Base-by-base conservation (phyloP, 768 basidiomycete genomes). In the Cystofilobasidium macerans region DNA sequence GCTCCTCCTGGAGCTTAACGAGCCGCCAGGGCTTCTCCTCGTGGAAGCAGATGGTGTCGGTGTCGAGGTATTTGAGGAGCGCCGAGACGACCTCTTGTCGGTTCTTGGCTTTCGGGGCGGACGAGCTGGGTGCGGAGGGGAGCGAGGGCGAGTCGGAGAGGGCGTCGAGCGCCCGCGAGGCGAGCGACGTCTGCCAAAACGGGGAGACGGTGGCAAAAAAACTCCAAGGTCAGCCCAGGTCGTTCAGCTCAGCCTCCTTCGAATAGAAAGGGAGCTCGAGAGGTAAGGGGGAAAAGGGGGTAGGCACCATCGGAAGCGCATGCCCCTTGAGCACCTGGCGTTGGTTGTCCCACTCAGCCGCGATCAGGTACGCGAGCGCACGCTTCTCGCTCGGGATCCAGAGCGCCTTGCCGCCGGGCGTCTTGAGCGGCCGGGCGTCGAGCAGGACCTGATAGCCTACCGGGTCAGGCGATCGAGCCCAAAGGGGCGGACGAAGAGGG, bases 321-420 rank as follows among this genome's bases (percentile, higher is more conserved):
- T 94, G 89, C 30, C 87, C 87, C 76, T 93, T 97, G 69, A 97
- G 74, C 1, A 93, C 72, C 7, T 79, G 85, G 65, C 84, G 84
- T 77, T 97, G 94, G 72, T 86, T 87, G 72, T 99, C 92, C 95
- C 95, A 99, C 78, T 99, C 95, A 64, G 87, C 82, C 24, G 92
- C 95, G 71, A 98, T 85, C 64, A 95, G 80, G 1, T 88, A 80
- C 1, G 93, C 91, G 26, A 88, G 80, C 33, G 93, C 77, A 47
- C 80, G 74, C 73, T 88, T 89, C 68, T 82, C 79, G 57, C 78
- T 75, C 0, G 92, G 92, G 18, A 98, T 71, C 40, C 85, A 73
- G 35, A 99, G 77, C 3, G 80, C 81, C 53, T 85, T 83, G n/a
- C 93, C 93, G 0, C 79, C 81, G 0, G 93, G 91, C 16, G 94